Evolutionary conservation across 2,329 filamentous ascomycete genomes (phyloP).

Genomic region (Colletotrichum viniferum): DNA sequence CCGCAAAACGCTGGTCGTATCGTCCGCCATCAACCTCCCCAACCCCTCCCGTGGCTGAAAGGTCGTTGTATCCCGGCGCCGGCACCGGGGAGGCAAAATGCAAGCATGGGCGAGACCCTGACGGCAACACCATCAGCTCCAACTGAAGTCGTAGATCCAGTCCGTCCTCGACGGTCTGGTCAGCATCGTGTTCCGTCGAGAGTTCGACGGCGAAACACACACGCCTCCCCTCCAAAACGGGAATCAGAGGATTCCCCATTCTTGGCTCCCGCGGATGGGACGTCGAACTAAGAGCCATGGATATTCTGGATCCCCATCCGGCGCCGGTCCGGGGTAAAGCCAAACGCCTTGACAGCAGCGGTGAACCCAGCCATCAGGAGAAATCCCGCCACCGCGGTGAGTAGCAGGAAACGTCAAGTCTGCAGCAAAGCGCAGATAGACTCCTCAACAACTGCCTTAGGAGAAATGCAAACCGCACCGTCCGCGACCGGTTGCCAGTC

Average conservation of each 20-base stretch:
- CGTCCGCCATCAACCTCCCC: background rate
- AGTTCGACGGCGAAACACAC: constrained; percentile 11
- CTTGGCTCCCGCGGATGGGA: background rate
- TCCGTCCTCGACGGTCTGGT: background rate
- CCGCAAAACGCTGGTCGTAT: background rate
- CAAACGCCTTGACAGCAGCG: constrained; percentile 12
- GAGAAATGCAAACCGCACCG: background rate
- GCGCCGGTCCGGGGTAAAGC: background rate
- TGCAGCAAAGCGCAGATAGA: background rate
- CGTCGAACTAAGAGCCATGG: background rate
- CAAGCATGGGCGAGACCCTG: constrained; percentile 3
- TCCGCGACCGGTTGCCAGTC: background rate
- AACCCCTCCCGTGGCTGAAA: background rate
- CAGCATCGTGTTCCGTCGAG: background rate
- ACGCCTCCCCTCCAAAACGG: constrained; percentile 4
- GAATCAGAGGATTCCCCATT: background rate
- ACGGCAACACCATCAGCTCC: background rate
- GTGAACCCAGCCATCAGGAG: constrained; percentile 5
- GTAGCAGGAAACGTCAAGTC: background rate
- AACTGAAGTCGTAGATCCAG: background rate
- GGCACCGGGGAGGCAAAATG: background rate
- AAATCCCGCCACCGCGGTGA: background rate
- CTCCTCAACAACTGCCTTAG: background rate
- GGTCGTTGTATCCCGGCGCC: background rate
- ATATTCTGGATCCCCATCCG: background rate